These are phyloP conservation scores for Aspergillus taichungensis DNA, from an alignment of 495 filamentous ascomycete species.

Conservation along the genomic window DNA sequence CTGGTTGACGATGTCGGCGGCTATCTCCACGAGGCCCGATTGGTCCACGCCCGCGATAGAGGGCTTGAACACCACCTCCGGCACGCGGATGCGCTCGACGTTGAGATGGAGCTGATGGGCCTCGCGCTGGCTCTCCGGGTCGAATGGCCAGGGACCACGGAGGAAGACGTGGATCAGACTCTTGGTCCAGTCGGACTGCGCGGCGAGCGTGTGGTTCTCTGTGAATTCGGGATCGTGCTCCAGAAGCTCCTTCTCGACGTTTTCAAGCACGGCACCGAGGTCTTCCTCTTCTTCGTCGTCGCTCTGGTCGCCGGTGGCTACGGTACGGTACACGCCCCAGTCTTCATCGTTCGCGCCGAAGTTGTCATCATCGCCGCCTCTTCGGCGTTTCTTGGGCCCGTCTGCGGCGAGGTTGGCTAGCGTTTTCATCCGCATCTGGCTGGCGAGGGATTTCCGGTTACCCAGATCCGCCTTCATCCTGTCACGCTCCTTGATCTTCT, in stretches of 20 bases:
- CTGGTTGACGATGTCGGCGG: conserved; percentile 72
- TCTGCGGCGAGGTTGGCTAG: conserved; percentile 96
- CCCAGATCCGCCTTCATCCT: conserved; percentile 85
- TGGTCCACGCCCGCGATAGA: conserved; percentile 94
- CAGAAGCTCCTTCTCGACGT: conserved; percentile 74
- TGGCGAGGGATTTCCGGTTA: conserved; percentile 91
- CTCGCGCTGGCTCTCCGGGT: conserved; percentile 70
- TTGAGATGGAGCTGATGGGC: conserved; percentile 88
- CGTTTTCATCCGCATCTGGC: conserved; percentile 94
- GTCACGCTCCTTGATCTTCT: conserved; percentile 86
- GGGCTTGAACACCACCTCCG: conserved; percentile 92
- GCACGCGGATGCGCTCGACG: conserved; percentile 91
- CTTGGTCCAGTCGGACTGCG: conserved; percentile 90
- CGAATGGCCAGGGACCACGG: conserved; percentile 77
- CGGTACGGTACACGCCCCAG: conserved; percentile 90
- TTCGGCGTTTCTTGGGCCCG: conserved; percentile 73
- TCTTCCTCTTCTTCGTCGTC: conserved; percentile 87
- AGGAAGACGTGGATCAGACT: conserved; percentile 80
- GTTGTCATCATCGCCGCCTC: conserved; percentile 74
- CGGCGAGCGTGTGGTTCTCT: conserved; percentile 82
- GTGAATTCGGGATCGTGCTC: conserved; percentile 80
- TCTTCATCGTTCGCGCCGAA: conserved; percentile 97
- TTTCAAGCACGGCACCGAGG: conserved; percentile 57
- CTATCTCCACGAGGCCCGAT: conserved; percentile 84
- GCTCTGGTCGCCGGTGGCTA: conserved; percentile 67